phyloP scores from a whole-genome alignment of 1,284 basidiomycete species.

The Cutaneotrichosporon dermatis region DNA sequence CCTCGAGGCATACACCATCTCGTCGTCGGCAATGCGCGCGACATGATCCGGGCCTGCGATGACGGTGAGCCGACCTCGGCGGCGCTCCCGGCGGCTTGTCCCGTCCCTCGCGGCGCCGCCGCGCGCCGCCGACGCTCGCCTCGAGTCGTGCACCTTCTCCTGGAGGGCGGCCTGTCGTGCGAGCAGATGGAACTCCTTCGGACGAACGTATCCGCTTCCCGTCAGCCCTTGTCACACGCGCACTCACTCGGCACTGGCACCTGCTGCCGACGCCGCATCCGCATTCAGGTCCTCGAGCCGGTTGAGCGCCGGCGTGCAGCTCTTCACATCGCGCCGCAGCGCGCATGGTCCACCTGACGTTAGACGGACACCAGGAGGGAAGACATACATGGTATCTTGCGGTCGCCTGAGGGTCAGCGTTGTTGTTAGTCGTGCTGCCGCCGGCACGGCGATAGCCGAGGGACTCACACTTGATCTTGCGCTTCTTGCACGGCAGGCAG shows the following conservation, averaged over 20 bases:
- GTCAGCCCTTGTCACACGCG: neutral
- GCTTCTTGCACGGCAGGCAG: conserved; percentile 23
- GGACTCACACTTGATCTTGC: conserved; percentile 23
- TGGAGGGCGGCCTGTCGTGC: conserved; percentile 7
- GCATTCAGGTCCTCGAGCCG: conserved; percentile 9
- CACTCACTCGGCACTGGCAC: neutral
- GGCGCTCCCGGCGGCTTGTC: no score
- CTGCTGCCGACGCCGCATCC: neutral
- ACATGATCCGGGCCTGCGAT: conserved; percentile 2
- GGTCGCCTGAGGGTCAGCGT: conserved; percentile 13
- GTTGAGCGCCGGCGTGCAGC: conserved; percentile 12
- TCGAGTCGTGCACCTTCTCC: conserved; percentile 10
- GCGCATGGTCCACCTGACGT: conserved; percentile 19
- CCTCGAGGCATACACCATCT: conserved; percentile 23
- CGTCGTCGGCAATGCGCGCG: conserved; percentile 20
- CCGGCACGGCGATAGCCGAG: no score
- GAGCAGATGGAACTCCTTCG: conserved; percentile 11
- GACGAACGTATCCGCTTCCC: conserved; percentile 6
- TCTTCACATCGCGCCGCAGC: conserved; percentile 17
- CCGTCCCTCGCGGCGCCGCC: neutral
- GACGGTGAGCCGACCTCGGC: neutral
- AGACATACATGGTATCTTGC: conserved; percentile 18
- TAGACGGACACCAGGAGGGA: neutral
- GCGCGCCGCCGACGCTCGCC: neutral
- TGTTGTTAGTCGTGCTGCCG: neutral